Conservation (phyloP, 768 basidiomycete species). For the Suillus subalutaceus region DNA sequence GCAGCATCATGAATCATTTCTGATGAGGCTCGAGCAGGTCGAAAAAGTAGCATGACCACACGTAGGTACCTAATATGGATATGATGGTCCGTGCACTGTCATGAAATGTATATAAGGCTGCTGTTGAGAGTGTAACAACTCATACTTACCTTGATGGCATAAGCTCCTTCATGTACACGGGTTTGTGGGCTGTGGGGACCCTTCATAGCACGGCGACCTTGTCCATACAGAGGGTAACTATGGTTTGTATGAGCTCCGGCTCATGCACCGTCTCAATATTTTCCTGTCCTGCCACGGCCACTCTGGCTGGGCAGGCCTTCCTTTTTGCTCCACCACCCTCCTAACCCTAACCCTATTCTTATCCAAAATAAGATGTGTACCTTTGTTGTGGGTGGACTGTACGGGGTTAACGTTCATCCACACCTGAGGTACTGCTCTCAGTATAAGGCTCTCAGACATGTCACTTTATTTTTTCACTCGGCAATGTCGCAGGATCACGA, state of each 20-base stretch:
- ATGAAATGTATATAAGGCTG: conserved; percentile 16
- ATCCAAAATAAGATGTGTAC: neutral
- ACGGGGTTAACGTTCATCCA: too few species aligned
- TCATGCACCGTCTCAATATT: conserved; percentile 79
- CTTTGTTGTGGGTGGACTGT: too few species aligned
- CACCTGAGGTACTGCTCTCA: too few species aligned
- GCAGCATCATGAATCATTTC: too few species aligned
- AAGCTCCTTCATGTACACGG: conserved; percentile 50
- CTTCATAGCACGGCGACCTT: conserved; percentile 26
- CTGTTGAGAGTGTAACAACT: conserved; percentile 19
- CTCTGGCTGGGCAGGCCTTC: conserved; percentile 57
- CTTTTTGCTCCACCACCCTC: conserved; percentile 28
- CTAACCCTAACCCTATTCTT: conserved; percentile 45
- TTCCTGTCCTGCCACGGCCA: conserved; percentile 68
- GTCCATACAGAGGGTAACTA: conserved; percentile 35
- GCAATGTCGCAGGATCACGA: too few species aligned
- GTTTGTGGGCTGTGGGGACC: conserved; percentile 51
- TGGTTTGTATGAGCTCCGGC: conserved; percentile 69
- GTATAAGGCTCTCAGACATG: neutral
- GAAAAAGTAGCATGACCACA: too few species aligned
- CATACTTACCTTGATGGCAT: conserved; percentile 65
- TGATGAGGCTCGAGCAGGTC: too few species aligned
- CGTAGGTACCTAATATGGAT: neutral
- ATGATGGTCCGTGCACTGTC: conserved; percentile 26
- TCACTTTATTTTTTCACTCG: too few species aligned